Percentiles rank a stretch among this genome's conserved stretches.
Evolutionary conservation across 768 basidiomycete genomes (phyloP).

Genomic region (Kwoniella dendrophila): DNA sequence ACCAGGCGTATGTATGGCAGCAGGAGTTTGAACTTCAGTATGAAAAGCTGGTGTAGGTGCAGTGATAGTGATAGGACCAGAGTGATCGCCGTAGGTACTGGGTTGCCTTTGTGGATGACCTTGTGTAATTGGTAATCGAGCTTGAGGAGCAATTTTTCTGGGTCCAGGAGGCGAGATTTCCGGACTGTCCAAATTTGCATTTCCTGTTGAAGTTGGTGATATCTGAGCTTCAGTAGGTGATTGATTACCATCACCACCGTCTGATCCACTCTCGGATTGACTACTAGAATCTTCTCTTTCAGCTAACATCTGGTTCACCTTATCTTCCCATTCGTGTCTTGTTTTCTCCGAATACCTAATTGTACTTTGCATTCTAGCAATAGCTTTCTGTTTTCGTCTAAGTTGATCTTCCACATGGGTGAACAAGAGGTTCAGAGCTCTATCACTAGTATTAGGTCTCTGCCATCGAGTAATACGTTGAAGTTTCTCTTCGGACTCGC

Average conservation of each 20-base stretch:
- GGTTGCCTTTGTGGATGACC: constrained; percentile 41
- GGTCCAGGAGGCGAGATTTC: constrained; percentile 45
- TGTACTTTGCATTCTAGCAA: constrained; percentile 94
- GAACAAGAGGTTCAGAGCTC: constrained; percentile 76
- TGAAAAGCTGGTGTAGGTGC: constrained; percentile 19
- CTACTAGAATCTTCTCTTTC: constrained; percentile 64
- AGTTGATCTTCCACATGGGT: constrained; percentile 87
- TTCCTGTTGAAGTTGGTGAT: constrained; percentile 22
- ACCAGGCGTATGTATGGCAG: background rate
- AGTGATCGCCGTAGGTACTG: constrained; percentile 18
- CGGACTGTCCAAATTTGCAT: constrained; percentile 43
- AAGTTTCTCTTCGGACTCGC: constrained; percentile 83
- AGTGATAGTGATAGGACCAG: constrained; percentile 7
- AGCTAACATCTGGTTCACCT: constrained; percentile 69
- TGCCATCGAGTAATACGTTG: constrained; percentile 81
- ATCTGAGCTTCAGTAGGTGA: constrained; percentile 20
- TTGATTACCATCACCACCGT: constrained; percentile 21
- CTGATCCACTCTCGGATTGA: constrained; percentile 59
- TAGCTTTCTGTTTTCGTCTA: constrained; percentile 90
- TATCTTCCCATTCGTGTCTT: constrained; percentile 94
- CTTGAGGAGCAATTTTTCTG: constrained; percentile 49
- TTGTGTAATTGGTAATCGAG: constrained; percentile 50
- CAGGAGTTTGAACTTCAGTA: constrained; percentile 12
- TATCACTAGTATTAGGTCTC: constrained; percentile 80
- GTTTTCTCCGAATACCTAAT: constrained; percentile 96